A percentile compares a stretch with the other conserved stretches of the same genome.
phyloP scores from a whole-genome alignment of 192 early-diverging fungal species.

The Physocladia obscura region DNA sequence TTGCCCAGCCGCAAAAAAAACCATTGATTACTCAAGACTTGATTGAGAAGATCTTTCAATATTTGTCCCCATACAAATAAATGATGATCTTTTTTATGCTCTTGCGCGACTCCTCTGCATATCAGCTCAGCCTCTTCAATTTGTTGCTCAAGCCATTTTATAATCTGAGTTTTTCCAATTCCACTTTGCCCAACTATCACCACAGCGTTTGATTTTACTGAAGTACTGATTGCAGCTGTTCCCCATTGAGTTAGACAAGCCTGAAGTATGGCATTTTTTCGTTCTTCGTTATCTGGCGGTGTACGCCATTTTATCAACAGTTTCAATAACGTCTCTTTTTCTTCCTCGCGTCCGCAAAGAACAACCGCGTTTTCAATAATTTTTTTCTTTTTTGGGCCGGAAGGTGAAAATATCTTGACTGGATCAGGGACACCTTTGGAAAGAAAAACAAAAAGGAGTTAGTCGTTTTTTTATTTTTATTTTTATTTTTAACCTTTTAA shows the following conservation, averaged over 20 bases:
- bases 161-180: conserved; percentile 19
- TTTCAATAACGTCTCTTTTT: background rate
- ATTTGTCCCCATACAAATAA: conserved; percentile 7
- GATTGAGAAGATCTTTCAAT: conserved; percentile 1
- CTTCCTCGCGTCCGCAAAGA: background rate
- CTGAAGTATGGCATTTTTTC: too few species aligned
- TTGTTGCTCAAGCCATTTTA: conserved; percentile 13
- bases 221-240: too few species aligned
- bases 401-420: conserved; percentile 4
- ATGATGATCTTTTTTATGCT: conserved; percentile 6
- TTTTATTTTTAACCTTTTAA: conserved; percentile 9
- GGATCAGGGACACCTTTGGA: conserved; percentile 6
- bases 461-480: too few species aligned
- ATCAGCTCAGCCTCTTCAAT: conserved; percentile 18
- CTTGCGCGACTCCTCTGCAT: conserved; percentile 7
- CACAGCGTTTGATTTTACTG: background rate
- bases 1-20: background rate
- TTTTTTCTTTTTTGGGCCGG: background rate
- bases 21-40: background rate
- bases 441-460: too few species aligned
- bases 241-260: too few species aligned
- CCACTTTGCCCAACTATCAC: background rate
- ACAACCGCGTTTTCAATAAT: background rate
- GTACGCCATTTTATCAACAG: too few species aligned
- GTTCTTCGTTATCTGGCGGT: too few species aligned